Evolutionary conservation across 345 rosid genomes (phyloP).

Genomic region (Melastoma malabathricum): DNA sequence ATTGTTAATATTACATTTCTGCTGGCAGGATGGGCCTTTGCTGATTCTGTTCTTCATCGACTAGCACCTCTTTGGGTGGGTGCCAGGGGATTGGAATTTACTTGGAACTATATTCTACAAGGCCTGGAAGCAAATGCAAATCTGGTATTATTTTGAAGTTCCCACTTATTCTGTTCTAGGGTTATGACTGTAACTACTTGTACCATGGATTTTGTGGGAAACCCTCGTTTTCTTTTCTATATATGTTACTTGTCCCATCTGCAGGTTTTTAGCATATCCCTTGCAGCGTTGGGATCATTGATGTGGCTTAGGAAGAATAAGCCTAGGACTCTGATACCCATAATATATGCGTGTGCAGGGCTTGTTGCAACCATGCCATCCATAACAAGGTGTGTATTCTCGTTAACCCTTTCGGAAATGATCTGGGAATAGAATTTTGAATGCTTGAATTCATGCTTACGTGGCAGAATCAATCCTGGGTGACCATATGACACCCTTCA

Average conservation of each 20-base stretch:
- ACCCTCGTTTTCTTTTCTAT: neutral
- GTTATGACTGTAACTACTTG: neutral
- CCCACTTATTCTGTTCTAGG: conserved; percentile 1
- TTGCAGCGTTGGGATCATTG: conserved; percentile 89
- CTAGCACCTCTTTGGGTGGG: conserved; percentile 97
- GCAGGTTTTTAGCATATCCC: conserved; percentile 81
- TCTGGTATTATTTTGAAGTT: conserved; percentile 33
- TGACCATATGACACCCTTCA: no score
- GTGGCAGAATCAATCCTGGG: no score
- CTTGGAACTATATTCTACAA: conserved; percentile 84
- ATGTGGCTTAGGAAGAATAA: conserved; percentile 81
- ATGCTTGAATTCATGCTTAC: no score
- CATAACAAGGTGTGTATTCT: conserved; percentile 43
- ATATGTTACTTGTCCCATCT: conserved; percentile 5
- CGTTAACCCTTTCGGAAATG: no score
- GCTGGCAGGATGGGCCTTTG: conserved; percentile 89
- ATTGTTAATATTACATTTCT: conserved; percentile 2
- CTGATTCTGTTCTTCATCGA: conserved; percentile 88
- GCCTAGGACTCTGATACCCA: conserved; percentile 75
- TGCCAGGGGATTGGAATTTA: conserved; percentile 88
- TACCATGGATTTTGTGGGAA: no score
- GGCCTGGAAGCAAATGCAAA: conserved; percentile 98
- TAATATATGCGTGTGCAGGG: conserved; percentile 74
- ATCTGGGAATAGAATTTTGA: no score
- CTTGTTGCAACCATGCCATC: conserved; percentile 96